Percentiles rank a stretch among this genome's conserved stretches.
phyloP scores from a whole-genome alignment of 225 moss, liverwort and hornwort species.

The Takakia lepidozioides region DNA sequence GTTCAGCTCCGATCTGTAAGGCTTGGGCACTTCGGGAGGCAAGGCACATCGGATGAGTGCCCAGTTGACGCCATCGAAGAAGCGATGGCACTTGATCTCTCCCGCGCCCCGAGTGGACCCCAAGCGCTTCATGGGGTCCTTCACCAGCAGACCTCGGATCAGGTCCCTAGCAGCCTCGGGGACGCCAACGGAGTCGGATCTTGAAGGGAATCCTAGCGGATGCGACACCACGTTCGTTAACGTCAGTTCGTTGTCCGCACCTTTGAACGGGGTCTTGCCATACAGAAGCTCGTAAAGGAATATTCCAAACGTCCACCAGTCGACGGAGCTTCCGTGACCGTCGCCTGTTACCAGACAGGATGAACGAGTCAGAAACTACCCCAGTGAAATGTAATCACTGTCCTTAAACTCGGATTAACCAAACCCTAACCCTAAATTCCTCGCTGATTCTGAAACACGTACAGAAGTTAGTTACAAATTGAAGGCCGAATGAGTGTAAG shows the following conservation, averaged over 20 bases:
- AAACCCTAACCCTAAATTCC: too few species aligned
- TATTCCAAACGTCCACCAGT: conserved; percentile 99
- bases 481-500: too few species aligned
- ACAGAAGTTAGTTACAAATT: too few species aligned
- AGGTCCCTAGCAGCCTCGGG: conserved; percentile 64
- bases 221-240: conserved; percentile 82
- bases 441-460: too few species aligned
- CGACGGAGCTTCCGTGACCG: conserved; percentile 94
- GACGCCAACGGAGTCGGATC: conserved; percentile 43
- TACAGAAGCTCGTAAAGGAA: conserved; percentile 84
- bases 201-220: conserved; percentile 73
- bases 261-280: conserved; percentile 95
- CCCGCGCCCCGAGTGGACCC: conserved; percentile 82
- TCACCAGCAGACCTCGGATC: conserved; percentile 80
- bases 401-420: too few species aligned
- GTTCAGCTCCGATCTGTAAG: conserved; percentile 35
- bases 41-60: conserved; percentile 87
- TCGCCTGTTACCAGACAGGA: too few species aligned
- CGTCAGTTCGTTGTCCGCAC: conserved; percentile 70
- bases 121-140: conserved; percentile 86
- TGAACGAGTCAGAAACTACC: too few species aligned
- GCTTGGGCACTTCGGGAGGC: conserved; percentile 88
- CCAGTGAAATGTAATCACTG: too few species aligned
- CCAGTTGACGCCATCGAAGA: conserved; percentile 98
- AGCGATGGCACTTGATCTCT: conserved; percentile 85